Evolutionary conservation across 208 protist species (phyloP), one percentile per base, ranked within the genome.

Genomic region (Acanthamoeba triangularis): DNA sequence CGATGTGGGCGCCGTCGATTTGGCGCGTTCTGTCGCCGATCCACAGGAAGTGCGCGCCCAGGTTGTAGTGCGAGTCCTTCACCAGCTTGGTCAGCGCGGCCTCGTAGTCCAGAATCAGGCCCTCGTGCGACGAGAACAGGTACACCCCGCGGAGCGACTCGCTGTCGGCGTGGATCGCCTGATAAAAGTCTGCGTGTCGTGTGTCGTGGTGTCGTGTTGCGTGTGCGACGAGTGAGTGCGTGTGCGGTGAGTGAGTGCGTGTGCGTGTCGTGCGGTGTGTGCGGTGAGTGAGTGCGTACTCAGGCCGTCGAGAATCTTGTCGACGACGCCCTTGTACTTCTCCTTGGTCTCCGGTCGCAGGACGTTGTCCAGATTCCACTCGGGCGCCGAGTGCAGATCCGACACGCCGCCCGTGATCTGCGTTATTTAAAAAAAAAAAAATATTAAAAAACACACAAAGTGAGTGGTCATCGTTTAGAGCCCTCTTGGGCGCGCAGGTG

Each of bases 11-110:
- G 30, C 96, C 97, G 54, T 97, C 96, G 28, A 98, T 78, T 52
- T 98, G 95, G 61, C 97, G 93, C 63, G 97, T 98, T 41, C 97
- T 74, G 95, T 98, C 97, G 54, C 97, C 97, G 52, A 98, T 98
- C 97, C 97, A 98, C 56, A 98, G 96, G 78, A 98, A 97, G 95
- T 98, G 97, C 35, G 97, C 96, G 41, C 96, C 91, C 30, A 96
- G 41, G 94, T 98, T 98, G 96, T 97, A 98, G 76, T 95, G 23
- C 5, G 10, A 30, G 56, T 76, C 28, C 78, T 61, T 33, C 25
- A 96, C 90, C 18, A 18, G 14, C 33, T 28, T 95, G 35, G 97
- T 98, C 11, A 98, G 80, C 16, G 97, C 94, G n/a, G 91, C 69
- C 95, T 98, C 97, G 69, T 97, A 97, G 78, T 97, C 87, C 30